These are phyloP conservation scores for Schizonepeta tenuifolia DNA, from an alignment of 257 asterid genomes.

Conservation along the genomic window DNA sequence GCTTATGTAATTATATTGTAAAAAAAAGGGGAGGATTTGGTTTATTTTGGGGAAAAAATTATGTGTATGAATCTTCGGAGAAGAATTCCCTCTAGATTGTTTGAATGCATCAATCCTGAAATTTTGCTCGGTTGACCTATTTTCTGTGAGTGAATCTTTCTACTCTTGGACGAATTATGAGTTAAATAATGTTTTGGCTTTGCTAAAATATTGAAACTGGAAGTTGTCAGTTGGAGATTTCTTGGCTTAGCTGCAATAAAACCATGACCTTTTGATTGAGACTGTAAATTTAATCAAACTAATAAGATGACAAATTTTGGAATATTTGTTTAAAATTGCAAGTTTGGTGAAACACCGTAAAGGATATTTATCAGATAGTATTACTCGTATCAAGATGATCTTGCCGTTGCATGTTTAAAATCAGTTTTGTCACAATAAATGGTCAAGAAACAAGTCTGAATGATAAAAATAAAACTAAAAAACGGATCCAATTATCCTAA, in stretches of 20 bases:
- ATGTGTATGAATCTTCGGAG: neutral
- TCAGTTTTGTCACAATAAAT: neutral
- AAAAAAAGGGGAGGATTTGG: neutral
- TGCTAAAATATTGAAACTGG: conserved; percentile 12
- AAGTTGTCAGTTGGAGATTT: neutral
- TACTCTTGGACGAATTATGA: neutral
- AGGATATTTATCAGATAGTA: neutral
- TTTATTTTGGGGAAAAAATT: neutral
- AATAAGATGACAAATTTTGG: neutral
- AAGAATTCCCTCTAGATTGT: neutral
- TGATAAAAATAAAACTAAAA: neutral
- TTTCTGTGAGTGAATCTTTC: conserved; percentile 4
- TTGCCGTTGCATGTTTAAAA: neutral
- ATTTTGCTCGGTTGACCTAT: neutral
- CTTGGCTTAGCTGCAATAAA: neutral
- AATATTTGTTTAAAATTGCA: neutral
- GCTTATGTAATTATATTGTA: neutral
- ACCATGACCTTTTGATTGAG: neutral
- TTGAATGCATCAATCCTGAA: neutral
- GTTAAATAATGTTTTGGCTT: neutral
- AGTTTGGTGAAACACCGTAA: neutral
- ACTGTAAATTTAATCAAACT: neutral
- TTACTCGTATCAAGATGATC: neutral
- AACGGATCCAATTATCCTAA: too few species aligned
- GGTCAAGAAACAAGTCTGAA: neutral